Evolutionary conservation across 129 eudicot species (phyloP).

Genomic region (Cynara cardunculus): DNA sequence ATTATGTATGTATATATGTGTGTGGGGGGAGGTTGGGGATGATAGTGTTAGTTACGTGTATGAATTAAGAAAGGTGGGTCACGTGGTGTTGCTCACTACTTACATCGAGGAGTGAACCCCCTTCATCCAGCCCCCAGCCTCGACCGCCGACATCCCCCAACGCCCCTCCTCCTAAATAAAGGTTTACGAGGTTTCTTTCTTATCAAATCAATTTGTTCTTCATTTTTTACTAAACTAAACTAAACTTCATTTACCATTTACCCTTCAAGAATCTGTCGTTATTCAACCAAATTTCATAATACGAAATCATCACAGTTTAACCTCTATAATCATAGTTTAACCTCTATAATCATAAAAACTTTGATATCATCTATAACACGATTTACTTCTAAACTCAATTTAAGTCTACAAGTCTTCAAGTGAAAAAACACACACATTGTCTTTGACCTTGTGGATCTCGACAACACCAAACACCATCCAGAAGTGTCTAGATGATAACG

Average conservation of each 20-base stretch:
- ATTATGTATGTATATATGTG: neutral
- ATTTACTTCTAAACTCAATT: neutral
- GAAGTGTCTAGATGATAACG: neutral
- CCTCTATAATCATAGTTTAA: no score
- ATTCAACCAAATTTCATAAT: no score
- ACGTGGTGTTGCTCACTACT: conserved; percentile 18
- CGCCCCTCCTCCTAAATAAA: no score
- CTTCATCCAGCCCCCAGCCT: neutral
- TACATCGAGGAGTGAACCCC: conserved; percentile 8
- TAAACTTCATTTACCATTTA: no score
- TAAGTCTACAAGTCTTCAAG: neutral
- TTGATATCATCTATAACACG: neutral
- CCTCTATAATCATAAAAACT: no score
- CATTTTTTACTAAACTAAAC: no score
- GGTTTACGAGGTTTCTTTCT: neutral
- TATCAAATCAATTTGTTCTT: neutral
- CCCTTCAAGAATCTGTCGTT: no score
- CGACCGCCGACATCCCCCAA: neutral
- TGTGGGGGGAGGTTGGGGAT: neutral
- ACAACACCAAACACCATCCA: neutral
- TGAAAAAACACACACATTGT: neutral
- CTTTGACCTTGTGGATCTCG: neutral
- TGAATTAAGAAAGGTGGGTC: neutral
- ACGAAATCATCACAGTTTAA: no score
- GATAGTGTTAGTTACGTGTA: conserved; percentile 1